A percentile compares a stretch with the other conserved stretches of the same genome.
These are phyloP conservation scores for Xerocomellus dryophilus DNA, from an alignment of 768 basidiomycete genomes.

Conservation along the genomic window DNA sequence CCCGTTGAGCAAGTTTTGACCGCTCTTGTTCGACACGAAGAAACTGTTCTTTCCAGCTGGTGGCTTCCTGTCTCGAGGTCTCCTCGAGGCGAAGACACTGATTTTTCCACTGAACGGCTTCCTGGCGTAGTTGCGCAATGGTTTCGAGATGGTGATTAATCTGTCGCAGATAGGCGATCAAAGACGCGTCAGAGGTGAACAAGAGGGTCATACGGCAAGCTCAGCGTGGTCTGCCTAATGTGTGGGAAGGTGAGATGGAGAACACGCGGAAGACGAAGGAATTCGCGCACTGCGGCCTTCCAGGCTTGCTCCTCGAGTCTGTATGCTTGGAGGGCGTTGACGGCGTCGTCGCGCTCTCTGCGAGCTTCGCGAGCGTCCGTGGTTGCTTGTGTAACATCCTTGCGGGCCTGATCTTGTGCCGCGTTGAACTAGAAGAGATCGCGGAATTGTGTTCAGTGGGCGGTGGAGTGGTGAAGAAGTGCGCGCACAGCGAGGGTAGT, in stretches of 20 bases:
- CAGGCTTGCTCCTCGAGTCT: constrained; percentile 47
- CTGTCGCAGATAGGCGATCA: constrained; percentile 33
- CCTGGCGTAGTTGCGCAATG: constrained; percentile 59
- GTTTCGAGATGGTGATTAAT: constrained; percentile 58
- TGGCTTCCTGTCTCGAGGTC: constrained; percentile 45
- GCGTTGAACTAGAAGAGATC: constrained; percentile 44
- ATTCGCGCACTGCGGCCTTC: constrained; percentile 49
- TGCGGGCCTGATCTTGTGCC: constrained; percentile 53
- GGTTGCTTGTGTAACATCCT: constrained; percentile 48
- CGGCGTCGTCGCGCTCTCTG: constrained; percentile 47
- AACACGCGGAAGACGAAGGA: constrained; percentile 7
- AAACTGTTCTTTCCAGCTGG: constrained; percentile 80
- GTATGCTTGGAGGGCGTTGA: constrained; percentile 29
- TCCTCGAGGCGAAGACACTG: constrained; percentile 52
- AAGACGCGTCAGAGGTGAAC: neutral
- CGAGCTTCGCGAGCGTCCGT: constrained; percentile 47
- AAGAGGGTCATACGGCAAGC: constrained; percentile 42
- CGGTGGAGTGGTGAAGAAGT: neutral
- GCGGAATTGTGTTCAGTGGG: neutral
- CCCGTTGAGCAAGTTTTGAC: constrained; percentile 49
- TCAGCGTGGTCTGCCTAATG: constrained; percentile 54
- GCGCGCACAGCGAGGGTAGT: constrained; percentile 39
- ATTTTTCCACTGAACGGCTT: constrained; percentile 70
- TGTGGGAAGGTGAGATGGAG: constrained; percentile 1
- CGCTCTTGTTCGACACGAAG: constrained; percentile 70